Conservation (phyloP, 2,329 filamentous ascomycete species). For the Colletotrichum theobromicola region DNA sequence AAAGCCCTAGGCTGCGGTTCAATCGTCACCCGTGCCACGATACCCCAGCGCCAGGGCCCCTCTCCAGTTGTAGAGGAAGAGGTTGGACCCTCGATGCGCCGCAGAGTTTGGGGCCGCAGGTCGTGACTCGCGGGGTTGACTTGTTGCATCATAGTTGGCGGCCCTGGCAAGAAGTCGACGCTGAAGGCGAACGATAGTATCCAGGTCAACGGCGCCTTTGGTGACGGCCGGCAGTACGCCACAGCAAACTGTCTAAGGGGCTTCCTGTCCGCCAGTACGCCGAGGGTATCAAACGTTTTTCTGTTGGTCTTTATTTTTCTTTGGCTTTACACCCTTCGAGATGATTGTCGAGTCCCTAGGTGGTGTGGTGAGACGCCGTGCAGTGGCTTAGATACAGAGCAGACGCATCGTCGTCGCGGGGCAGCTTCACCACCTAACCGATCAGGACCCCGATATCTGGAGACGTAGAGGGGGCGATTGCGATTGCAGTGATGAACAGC, state of each 20-base stretch:
- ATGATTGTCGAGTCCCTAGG: neutral
- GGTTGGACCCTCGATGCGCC: constrained; percentile 18
- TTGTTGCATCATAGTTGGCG: constrained; percentile 17
- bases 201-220: neutral
- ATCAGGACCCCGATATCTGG: constrained; percentile 12
- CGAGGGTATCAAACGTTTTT: neutral
- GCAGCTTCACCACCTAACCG: constrained; percentile 11
- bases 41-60: neutral
- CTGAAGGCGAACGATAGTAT: neutral
- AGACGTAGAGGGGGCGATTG: constrained; percentile 5
- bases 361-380: neutral
- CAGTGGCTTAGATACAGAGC: neutral
- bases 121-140: constrained; percentile 18
- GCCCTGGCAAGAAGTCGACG: neutral
- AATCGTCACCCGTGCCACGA: neutral
- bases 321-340: neutral
- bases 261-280: neutral
- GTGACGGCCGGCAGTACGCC: neutral
- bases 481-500: neutral
- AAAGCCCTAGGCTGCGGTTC: constrained; percentile 11
- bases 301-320: neutral
- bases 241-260: neutral
- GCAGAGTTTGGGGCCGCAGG: constrained; percentile 11
- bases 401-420: constrained; percentile 8
- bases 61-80: constrained; percentile 5